Evolutionary conservation across 306 rosid species (phyloP).

Genomic region (Malus asiatica): DNA sequence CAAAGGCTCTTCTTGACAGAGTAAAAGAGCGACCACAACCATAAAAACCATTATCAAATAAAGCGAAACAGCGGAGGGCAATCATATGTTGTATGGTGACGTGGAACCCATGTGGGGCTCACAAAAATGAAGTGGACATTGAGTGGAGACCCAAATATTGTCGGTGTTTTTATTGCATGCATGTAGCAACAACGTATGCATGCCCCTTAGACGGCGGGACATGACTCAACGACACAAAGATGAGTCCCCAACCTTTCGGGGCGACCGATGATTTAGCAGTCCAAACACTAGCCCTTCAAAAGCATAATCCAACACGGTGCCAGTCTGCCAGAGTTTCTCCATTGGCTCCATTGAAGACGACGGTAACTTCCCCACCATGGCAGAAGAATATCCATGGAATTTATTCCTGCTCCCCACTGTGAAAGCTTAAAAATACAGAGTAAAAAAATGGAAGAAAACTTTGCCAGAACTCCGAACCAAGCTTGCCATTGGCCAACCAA

Average conservation of each 20-base stretch:
- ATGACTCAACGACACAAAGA: not conserved
- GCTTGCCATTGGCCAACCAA: not conserved
- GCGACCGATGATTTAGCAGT: not conserved
- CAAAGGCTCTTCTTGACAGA: too few species aligned
- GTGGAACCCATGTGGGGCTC: too few species aligned
- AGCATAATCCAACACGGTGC: not conserved
- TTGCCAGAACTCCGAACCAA: not conserved
- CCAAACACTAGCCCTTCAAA: not conserved
- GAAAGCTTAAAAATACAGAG: not conserved
- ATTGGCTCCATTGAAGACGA: not conserved
- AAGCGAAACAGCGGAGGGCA: too few species aligned
- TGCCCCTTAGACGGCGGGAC: not conserved
- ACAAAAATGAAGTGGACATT: too few species aligned
- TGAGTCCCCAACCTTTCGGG: not conserved
- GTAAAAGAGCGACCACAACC: too few species aligned
- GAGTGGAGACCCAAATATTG: too few species aligned
- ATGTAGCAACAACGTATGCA: not conserved
- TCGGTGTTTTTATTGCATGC: not conserved
- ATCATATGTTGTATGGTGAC: too few species aligned
- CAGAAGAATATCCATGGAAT: conserved; percentile 16
- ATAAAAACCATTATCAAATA: too few species aligned
- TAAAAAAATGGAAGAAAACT: not conserved
- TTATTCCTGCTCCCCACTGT: not conserved
- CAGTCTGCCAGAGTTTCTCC: not conserved
- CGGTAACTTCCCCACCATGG: conserved; percentile 4